Percentiles rank a stretch among this genome's conserved stretches.
These are phyloP conservation scores for Aspergillus brunneoviolaceus DNA, from an alignment of 2,329 filamentous ascomycete species.

Conservation along the genomic window DNA sequence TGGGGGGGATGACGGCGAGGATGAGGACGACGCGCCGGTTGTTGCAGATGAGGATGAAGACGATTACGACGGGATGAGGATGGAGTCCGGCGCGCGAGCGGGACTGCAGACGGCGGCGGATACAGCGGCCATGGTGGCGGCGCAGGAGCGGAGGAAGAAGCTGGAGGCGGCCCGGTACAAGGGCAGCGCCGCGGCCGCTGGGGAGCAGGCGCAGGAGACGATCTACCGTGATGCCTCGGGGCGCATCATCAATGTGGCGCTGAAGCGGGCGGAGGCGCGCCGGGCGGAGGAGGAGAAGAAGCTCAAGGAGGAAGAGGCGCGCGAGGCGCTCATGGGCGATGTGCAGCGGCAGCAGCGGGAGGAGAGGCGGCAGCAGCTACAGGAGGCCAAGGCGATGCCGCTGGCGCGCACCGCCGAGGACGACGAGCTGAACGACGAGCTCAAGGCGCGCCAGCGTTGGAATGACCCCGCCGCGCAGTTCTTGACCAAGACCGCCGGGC, in stretches of 20 bases:
- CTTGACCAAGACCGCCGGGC: conserved; percentile 54
- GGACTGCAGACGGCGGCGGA: conserved; percentile 82
- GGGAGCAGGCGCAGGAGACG: conserved; percentile 66
- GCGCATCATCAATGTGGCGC: conserved; percentile 86
- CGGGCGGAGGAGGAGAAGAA: conserved; percentile 72
- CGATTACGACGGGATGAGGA: conserved; percentile 52
- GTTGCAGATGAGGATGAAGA: conserved; percentile 44
- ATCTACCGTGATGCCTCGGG: conserved; percentile 95
- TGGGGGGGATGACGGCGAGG: conserved; percentile 45
- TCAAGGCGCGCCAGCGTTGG: conserved; percentile 78
- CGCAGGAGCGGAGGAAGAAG: conserved; percentile 58
- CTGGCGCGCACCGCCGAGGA: conserved; percentile 83
- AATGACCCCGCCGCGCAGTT: conserved; percentile 91
- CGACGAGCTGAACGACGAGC: conserved; percentile 76
- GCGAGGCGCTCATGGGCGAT: conserved; percentile 76
- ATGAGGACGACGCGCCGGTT: conserved; percentile 46
- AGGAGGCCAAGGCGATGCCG: conserved; percentile 79
- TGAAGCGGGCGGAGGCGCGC: conserved; percentile 86
- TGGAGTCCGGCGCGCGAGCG: conserved; percentile 84
- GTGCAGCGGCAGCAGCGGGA: conserved; percentile 72
- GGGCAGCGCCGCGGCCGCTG: conserved; percentile 40
- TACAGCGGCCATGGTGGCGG: conserved; percentile 69
- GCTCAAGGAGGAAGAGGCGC: conserved; percentile 62
- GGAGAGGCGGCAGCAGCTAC: conserved; percentile 64
- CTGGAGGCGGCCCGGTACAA: conserved; percentile 44